Conservation (phyloP, 148 eudicot species). For the Amaranthus hypochondriacus region DNA sequence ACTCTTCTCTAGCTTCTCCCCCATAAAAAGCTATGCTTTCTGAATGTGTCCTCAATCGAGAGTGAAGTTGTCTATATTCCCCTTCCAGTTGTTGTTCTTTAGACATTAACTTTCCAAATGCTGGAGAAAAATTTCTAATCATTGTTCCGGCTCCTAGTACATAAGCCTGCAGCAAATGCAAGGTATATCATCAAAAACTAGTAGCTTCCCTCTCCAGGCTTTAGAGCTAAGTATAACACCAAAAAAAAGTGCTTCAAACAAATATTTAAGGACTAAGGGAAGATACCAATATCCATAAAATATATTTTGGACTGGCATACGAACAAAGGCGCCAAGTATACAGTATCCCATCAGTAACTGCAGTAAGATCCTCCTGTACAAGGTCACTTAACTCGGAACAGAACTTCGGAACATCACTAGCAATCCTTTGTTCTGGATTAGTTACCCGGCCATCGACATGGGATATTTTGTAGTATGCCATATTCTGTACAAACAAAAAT, state of each 20-base stretch:
- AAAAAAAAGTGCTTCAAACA: background rate
- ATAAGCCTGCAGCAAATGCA: conserved; percentile 56
- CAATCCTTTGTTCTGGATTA: conserved; percentile 93
- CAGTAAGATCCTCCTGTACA: conserved; percentile 93
- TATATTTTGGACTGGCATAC: conserved; percentile 95
- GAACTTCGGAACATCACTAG: conserved; percentile 92
- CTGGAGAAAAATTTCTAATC: conserved; percentile 91
- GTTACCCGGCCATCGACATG: conserved; percentile 93
- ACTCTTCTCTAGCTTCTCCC: conserved; percentile 90
- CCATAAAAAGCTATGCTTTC: conserved; percentile 97
- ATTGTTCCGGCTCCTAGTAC: conserved; percentile 89
- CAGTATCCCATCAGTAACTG: conserved; percentile 84
- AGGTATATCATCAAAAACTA: conserved; percentile 10
- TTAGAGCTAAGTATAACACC: conserved; percentile 2
- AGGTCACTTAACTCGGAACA: conserved; percentile 94
- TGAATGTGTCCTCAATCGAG: conserved; percentile 89
- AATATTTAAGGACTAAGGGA: conserved; percentile 1
- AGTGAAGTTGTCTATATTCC: conserved; percentile 93
- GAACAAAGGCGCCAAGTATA: conserved; percentile 99
- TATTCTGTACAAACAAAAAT: conserved; percentile 43
- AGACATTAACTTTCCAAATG: conserved; percentile 90
- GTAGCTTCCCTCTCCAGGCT: background rate
- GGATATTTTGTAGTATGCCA: conserved; percentile 93
- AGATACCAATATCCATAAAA: conserved; percentile 86
- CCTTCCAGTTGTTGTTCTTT: conserved; percentile 97